phyloP scores from a whole-genome alignment of 805 yeast genomes.

The Candida glaebosa region DNA sequence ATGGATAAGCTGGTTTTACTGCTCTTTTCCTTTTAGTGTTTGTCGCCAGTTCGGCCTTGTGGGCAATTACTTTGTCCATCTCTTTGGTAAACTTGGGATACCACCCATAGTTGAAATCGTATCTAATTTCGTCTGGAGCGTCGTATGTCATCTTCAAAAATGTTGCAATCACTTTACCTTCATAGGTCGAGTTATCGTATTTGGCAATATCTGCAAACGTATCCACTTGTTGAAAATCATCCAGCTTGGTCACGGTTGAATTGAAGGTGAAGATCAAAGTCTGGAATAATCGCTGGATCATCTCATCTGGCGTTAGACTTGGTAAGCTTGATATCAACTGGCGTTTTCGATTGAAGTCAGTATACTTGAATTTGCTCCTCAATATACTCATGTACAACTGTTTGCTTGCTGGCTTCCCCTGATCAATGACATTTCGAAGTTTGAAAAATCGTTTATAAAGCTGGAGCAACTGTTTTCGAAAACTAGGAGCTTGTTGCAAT shows the following conservation, averaged over 20 bases:
- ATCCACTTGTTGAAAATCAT: slow-evolving; percentile 8
- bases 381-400: slow-evolving; percentile 11
- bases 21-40: slow-evolving; percentile 6
- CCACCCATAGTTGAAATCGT: slow-evolving; percentile 25
- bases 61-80: neutral
- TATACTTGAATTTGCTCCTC: slow-evolving; percentile 23
- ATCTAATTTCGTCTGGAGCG: slow-evolving; percentile 21
- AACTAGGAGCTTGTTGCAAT: slow-evolving; percentile 7
- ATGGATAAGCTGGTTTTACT: too few species aligned
- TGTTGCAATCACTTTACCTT: slow-evolving; percentile 20
- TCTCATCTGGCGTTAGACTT: slow-evolving; percentile 11
- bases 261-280: slow-evolving; percentile 30
- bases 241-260: slow-evolving; percentile 21
- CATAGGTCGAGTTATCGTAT: slow-evolving; percentile 15
- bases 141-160: slow-evolving; percentile 20
- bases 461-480: slow-evolving; percentile 12
- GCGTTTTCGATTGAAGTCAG: slow-evolving; percentile 16
- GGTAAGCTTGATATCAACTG: slow-evolving; percentile 10
- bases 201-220: slow-evolving; percentile 15
- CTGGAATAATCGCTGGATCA: slow-evolving; percentile 20
- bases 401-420: slow-evolving; percentile 6
- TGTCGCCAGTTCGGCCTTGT: slow-evolving; percentile 3
- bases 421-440: slow-evolving; percentile 24
- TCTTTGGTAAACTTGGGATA: slow-evolving; percentile 8
- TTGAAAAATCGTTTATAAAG: slow-evolving; percentile 31